These are phyloP conservation scores for Ganoderma leucocontextum DNA, from an alignment of 1,284 basidiomycete genomes.

Conservation along the genomic window DNA sequence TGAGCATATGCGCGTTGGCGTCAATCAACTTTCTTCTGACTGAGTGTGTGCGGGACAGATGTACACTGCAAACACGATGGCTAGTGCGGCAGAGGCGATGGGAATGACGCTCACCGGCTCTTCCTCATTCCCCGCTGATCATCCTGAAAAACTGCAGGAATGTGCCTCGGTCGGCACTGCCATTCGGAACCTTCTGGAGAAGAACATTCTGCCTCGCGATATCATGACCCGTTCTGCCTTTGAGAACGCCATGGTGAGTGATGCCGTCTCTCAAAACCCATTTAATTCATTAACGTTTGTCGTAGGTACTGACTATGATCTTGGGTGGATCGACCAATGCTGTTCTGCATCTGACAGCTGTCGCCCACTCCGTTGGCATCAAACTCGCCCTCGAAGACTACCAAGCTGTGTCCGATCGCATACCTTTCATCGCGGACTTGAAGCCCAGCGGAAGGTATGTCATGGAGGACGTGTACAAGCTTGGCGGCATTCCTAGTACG, in stretches of 20 bases:
- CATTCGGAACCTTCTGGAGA: constrained; percentile 88
- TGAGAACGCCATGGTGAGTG: constrained; percentile 91
- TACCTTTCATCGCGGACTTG: constrained; percentile 89
- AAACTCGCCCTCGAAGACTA: constrained; percentile 87
- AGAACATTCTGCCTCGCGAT: constrained; percentile 92
- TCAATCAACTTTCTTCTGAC: constrained; percentile 31
- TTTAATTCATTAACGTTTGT: neutral
- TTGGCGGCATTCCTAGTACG: constrained; percentile 89
- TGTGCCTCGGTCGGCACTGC: constrained; percentile 82
- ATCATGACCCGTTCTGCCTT: constrained; percentile 97
- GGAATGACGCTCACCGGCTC: constrained; percentile 98
- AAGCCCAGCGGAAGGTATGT: constrained; percentile 93
- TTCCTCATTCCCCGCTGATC: constrained; percentile 94
- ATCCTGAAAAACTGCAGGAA: constrained; percentile 86
- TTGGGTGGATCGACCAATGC: constrained; percentile 95
- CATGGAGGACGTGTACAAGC: constrained; percentile 90
- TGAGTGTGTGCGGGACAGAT: constrained; percentile 56
- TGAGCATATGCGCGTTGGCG: constrained; percentile 53
- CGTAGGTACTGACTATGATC: constrained; percentile 89
- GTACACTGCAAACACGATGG: constrained; percentile 98
- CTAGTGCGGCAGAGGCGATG: constrained; percentile 89
- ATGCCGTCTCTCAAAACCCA: neutral
- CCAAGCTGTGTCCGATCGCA: constrained; percentile 84
- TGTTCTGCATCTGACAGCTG: constrained; percentile 89
- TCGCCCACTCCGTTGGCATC: constrained; percentile 90